Base-by-base conservation (phyloP, 306 rosid species). In the Ochetophila trinervis region DNA sequence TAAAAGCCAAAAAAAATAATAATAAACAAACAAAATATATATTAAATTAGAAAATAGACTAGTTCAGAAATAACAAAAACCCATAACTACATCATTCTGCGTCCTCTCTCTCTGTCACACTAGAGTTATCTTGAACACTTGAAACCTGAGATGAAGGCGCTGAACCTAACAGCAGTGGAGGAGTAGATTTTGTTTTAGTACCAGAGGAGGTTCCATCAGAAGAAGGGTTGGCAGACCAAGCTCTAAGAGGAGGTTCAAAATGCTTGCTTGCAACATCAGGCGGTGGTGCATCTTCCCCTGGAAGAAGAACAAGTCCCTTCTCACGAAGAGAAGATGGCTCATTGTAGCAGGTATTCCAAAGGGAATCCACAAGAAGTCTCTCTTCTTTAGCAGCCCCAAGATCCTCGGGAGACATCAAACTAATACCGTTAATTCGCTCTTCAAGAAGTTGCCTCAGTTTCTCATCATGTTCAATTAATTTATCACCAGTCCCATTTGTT, bases 291-390 rank as follows among this genome's bases (percentile, higher is more conserved):
- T 90, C 97, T 76, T 93, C 99, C 22, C 86, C 93, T 0, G 96
- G 93, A 62, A 89, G 91, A 37, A 83, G 79, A 60, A 85, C 87
- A 74, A 89, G 93, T 61, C 99, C 97, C 69, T 86, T 90, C 81
- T 84, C 90, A 19, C 67, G 62, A 32, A 93, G 84, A 0, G 85
- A 78, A 51, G 94, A 93, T 0, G 94, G 90, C 62, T 87, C 87
- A 0, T 86, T 68, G 67, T 60, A 93, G 86, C 76, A 81, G 50
- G 84, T 68, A 30, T 63, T 80, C 99, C 99, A 93, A 11, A 90
- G 84, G 18, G 91, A 78, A 48, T 93, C 96, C 42, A 93, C 87
- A 52, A 93, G 96, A 2, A 68, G 90, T 64, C 95, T 79, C 80
- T 93, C 99, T 60, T 93, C 99, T 80, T 50, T 75, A 11, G 72